Percentiles rank a stretch among this genome's conserved stretches.
These are phyloP conservation scores for Hirsutella thompsonii DNA, from an alignment of 2,329 filamentous ascomycete species.

Conservation along the genomic window DNA sequence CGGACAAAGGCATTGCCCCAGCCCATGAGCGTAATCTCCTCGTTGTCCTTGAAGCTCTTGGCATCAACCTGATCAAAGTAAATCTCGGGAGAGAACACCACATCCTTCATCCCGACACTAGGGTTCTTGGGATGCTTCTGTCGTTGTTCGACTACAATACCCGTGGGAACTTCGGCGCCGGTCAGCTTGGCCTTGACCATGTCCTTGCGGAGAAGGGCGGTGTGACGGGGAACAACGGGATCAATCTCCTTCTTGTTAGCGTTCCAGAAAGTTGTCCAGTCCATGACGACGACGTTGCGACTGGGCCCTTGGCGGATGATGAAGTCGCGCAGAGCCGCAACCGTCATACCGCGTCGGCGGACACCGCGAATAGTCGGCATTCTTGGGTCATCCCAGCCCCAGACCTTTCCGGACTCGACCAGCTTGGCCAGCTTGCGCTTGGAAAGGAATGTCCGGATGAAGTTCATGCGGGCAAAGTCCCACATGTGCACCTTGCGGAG, in stretches of 20 bases:
- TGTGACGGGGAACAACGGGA: slow-evolving; percentile 61
- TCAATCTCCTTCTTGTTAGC: slow-evolving; percentile 76
- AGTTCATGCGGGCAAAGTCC: slow-evolving; percentile 79
- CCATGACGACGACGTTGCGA: slow-evolving; percentile 73
- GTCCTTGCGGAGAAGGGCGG: slow-evolving; percentile 57
- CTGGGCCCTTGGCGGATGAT: slow-evolving; percentile 76
- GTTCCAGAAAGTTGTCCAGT: slow-evolving; percentile 65
- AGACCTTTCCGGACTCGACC: slow-evolving; percentile 62
- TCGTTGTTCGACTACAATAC: slow-evolving; percentile 57
- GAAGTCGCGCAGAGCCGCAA: slow-evolving; percentile 68
- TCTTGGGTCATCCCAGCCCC: slow-evolving; percentile 77
- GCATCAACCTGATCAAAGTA: slow-evolving; percentile 81
- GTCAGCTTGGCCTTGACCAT: slow-evolving; percentile 57
- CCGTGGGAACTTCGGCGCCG: slow-evolving; percentile 53
- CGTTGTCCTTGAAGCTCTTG: slow-evolving; percentile 64
- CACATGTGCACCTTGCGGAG: slow-evolving; percentile 71
- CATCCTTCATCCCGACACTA: slow-evolving; percentile 73
- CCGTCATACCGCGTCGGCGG: slow-evolving; percentile 64
- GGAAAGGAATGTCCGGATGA: slow-evolving; percentile 68
- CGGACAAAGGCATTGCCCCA: slow-evolving; percentile 86
- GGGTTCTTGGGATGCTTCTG: slow-evolving; percentile 85
- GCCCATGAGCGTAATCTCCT: slow-evolving; percentile 93
- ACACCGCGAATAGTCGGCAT: slow-evolving; percentile 80
- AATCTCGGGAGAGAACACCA: slow-evolving; percentile 62
- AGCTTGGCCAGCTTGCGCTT: slow-evolving; percentile 81